Evolutionary conservation across 441 rosid species (phyloP).

Genomic region (Populus hybrid): DNA sequence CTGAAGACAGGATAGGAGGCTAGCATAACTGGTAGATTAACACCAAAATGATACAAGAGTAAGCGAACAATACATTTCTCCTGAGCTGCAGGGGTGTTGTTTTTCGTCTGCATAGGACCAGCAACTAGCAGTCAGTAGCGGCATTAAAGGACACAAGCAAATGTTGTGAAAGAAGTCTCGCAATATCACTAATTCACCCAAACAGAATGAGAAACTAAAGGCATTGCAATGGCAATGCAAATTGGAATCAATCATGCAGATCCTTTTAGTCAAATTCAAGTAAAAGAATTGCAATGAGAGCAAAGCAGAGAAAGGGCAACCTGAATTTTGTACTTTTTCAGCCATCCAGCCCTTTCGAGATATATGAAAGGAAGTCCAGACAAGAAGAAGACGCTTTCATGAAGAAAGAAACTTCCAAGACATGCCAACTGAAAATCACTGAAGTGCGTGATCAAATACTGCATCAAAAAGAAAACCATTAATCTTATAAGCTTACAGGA

Average conservation of each 20-base stretch:
- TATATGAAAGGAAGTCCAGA: conserved; percentile 89
- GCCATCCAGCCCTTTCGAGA: conserved; percentile 87
- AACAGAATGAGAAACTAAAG: neutral
- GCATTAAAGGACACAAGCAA: neutral
- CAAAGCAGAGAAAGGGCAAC: conserved; percentile 34
- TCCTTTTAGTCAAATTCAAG: neutral
- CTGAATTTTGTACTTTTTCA: conserved; percentile 93
- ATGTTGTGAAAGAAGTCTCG: neutral
- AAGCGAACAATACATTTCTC: conserved; percentile 82
- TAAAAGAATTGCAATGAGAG: neutral
- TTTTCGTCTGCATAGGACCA: conserved; percentile 64
- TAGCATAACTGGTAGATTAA: conserved; percentile 87
- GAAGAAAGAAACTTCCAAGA: conserved; percentile 89
- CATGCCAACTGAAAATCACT: conserved; percentile 90
- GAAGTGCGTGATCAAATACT: conserved; percentile 78
- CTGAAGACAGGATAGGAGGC: conserved; percentile 87
- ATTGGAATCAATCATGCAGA: neutral
- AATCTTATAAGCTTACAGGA: neutral
- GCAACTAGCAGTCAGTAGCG: conserved; percentile 10
- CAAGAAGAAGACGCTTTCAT: conserved; percentile 88
- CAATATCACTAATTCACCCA: neutral
- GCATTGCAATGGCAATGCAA: neutral
- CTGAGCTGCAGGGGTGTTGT: conserved; percentile 85
- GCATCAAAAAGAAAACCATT: conserved; percentile 32
- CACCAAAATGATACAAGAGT: conserved; percentile 77